These are phyloP conservation scores for Alternaria conjuncta DNA, from an alignment of 2,329 filamentous ascomycete genomes.

Conservation along the genomic window DNA sequence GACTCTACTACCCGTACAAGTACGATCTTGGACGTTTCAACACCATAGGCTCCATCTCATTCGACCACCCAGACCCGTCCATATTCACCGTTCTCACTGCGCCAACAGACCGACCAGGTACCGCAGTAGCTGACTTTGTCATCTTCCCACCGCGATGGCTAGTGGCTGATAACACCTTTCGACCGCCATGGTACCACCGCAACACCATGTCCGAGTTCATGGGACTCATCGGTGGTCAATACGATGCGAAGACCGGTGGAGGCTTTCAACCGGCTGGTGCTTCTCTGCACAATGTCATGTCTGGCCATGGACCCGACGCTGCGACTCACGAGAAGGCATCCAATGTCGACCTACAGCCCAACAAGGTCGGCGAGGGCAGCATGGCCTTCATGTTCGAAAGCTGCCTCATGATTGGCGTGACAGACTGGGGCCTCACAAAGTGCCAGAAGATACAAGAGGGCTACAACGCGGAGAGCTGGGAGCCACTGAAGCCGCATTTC, in stretches of 20 bases:
- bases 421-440: slow-evolving; percentile 73
- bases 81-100: slow-evolving; percentile 72
- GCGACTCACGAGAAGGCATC: slow-evolving; percentile 65
- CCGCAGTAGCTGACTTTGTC: slow-evolving; percentile 71
- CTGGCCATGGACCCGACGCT: slow-evolving; percentile 70
- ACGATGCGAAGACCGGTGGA: slow-evolving; percentile 64
- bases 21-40: slow-evolving; percentile 65
- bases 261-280: slow-evolving; percentile 69
- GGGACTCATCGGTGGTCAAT: slow-evolving; percentile 67
- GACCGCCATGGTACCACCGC: slow-evolving; percentile 75
- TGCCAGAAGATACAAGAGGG: slow-evolving; percentile 74
- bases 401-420: slow-evolving; percentile 73
- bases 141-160: slow-evolving; percentile 77
- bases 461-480: slow-evolving; percentile 86
- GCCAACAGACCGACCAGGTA: slow-evolving; percentile 61
- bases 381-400: slow-evolving; percentile 74
- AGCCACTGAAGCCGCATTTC: slow-evolving; percentile 56
- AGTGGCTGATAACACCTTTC: slow-evolving; percentile 72
- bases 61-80: slow-evolving; percentile 71
- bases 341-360: slow-evolving; percentile 60
- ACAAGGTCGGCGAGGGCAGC: slow-evolving; percentile 68
- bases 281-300: slow-evolving; percentile 76
- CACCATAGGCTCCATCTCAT: slow-evolving; percentile 62
- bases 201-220: slow-evolving; percentile 75
- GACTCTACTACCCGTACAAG: slow-evolving; percentile 69